Percentiles rank a stretch among this genome's conserved stretches.
Evolutionary conservation across 306 rosid genomes (phyloP).

Genomic region (Lathyrus aphaca): DNA sequence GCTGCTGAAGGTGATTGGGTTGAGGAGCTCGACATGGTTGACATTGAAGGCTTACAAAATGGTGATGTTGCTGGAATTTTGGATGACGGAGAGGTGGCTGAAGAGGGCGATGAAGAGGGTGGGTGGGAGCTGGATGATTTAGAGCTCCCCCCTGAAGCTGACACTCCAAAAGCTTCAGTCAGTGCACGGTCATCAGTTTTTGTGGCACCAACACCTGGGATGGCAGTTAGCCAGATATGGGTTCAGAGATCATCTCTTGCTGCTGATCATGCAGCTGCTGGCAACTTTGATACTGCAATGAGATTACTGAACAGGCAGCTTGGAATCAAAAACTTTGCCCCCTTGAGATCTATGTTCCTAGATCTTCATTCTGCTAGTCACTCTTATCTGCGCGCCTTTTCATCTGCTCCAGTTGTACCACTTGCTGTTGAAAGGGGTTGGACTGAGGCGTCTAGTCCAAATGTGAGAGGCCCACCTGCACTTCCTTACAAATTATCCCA

Average conservation of each 20-base stretch:
- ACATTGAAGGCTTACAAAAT: conserved; percentile 65
- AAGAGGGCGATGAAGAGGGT: conserved; percentile 76
- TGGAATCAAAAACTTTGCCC: conserved; percentile 79
- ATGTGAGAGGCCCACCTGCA: conserved; percentile 80
- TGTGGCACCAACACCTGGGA: conserved; percentile 87
- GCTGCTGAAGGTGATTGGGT: conserved; percentile 78
- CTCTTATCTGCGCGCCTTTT: conserved; percentile 72
- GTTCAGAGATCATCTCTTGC: conserved; percentile 88
- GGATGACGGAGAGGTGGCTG: conserved; percentile 67
- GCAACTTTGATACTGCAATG: conserved; percentile 94
- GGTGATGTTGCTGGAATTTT: conserved; percentile 64
- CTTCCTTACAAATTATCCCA: conserved; percentile 74
- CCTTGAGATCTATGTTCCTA: conserved; percentile 74
- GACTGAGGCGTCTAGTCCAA: conserved; percentile 75
- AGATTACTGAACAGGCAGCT: conserved; percentile 85
- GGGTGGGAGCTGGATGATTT: conserved; percentile 96
- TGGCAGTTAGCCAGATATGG: conserved; percentile 94
- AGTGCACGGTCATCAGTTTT: conserved; percentile 62
- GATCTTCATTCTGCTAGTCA: conserved; percentile 84
- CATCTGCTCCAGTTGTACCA: conserved; percentile 73
- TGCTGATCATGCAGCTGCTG: conserved; percentile 96
- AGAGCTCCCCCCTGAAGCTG: conserved; percentile 83
- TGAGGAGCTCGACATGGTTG: conserved; percentile 78
- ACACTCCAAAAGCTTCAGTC: conserved; percentile 70
- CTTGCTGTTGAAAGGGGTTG: conserved; percentile 91